Evolutionary conservation across 768 basidiomycete species (phyloP), one percentile per base, ranked within the genome.

Genomic region (Kockovaella imperatae): DNA sequence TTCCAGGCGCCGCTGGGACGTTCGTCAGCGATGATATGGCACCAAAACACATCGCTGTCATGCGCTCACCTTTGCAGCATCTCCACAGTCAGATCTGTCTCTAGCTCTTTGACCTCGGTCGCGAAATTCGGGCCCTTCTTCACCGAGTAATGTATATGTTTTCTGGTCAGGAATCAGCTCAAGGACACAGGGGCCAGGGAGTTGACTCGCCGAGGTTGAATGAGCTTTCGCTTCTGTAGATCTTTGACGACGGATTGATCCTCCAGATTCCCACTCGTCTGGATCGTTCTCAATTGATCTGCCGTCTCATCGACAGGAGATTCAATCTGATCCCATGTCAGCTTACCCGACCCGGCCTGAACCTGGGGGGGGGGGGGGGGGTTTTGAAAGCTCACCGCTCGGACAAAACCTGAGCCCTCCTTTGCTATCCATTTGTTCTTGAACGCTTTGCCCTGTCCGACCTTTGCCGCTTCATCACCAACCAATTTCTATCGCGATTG

Each of bases 341-440:
- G 38, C 24, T n/a, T n/a, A n/a, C n/a, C n/a, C n/a, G n/a, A n/a
- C n/a, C n/a, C n/a, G n/a, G n/a, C n/a, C n/a, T 50, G 35, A 21
- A n/a, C 50, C 18, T 35, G 17, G 17, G n/a, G 26, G 7, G 8
- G 7, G 7, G 36, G 6, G 21, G 40, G 44, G 35, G 26, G 42
- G 21, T 14, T 14, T 18, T 24, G 26, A 39, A 25, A 35, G 17
- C 86, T 57, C 53, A 93, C 91, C 53, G 83, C 76, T 74, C 86
- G 85, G 38, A 93, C 80, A 56, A 99, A 80, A 1, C 67, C 87
- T 54, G 80, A 78, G 6, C 86, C 87, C 55, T 93, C 85, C 71
- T 96, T 97, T 18, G 76, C 78, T 53, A 97, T 88, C 95, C 95
- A 99, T 47, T 85, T 86, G 60, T 86, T 89, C 75, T 91, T 96